Base-by-base conservation (phyloP, 176 grass and related monocot genomes). In the Ensete glaucum region DNA sequence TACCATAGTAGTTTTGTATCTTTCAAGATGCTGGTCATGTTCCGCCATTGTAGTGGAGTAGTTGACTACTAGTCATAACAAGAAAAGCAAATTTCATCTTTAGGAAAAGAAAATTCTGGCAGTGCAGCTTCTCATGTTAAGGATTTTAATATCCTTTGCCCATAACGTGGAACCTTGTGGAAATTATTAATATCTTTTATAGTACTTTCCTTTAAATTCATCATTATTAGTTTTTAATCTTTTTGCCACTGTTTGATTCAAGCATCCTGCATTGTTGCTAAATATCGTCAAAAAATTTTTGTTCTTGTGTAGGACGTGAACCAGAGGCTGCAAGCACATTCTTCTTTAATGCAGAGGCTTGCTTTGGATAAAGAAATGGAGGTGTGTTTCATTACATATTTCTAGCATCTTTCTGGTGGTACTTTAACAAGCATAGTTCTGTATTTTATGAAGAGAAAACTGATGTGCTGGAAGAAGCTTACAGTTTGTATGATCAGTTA, bases 281-380 rank as follows among this genome's bases (percentile, higher is more conserved):
- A 51, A 73, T 43, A 2, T 81, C 20, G 59, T 71, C 53, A 2
- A 23, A 25, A 48, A 16, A 19, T 34, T 14, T 49, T 74, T 78
- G 20, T 78, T 81, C 9, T 57, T 78, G 78, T 63, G 12, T 76
- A 99, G 95, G 86, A 87, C 52, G 82, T 82, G 50, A 89, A 78
- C 56, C 79, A 69, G 56, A 94, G 71, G 67, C n/a, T 87, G 54
- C 88, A 94, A 69, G 89, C 82, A 21, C 95, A 99, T 87, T 99
- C 91, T 55, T 99, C 95, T 78, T 78, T 94, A 65, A 80, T 99
- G 62, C 80, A 85, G 74, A 89, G 81, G 76, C 90, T 99, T 81
- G 88, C 84, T 60, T 79, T 99, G 73, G 95, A 99, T 67, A 86
- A 83, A 79, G 88, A 94, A 73, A 81, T 99, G 85, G 82, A 86